These are phyloP conservation scores for Boehmeria nivea DNA, from an alignment of 306 rosid genomes.

Conservation along the genomic window DNA sequence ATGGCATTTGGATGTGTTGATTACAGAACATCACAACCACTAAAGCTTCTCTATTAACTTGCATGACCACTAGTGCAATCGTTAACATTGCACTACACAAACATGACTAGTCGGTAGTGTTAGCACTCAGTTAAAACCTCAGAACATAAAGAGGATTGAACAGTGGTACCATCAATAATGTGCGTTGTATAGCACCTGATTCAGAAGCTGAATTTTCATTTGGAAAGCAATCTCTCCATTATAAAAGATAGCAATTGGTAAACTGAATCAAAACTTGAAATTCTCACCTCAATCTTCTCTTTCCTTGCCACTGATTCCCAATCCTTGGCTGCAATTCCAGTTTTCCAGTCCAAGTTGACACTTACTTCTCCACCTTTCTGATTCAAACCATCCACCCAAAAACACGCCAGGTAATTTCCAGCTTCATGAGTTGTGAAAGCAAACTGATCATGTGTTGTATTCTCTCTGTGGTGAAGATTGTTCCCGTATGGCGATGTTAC, in stretches of 20 bases:
- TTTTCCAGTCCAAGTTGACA: slow-evolving; percentile 89
- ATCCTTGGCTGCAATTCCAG: slow-evolving; percentile 91
- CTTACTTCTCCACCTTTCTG: slow-evolving; percentile 33
- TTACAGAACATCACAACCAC: no score
- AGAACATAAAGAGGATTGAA: no score
- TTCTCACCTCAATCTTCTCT: slow-evolving; percentile 79
- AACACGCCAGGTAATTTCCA: slow-evolving; percentile 87
- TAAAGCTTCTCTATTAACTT: no score
- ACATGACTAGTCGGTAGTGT: no score
- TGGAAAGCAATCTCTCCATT: not conserved
- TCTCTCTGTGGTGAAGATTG: slow-evolving; percentile 56
- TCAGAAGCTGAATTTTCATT: not conserved
- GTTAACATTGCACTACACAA: no score
- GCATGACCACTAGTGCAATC: no score
- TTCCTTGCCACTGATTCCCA: slow-evolving; percentile 96
- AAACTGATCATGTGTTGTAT: slow-evolving; percentile 69
- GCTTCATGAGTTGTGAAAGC: slow-evolving; percentile 85
- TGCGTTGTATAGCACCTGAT: not conserved
- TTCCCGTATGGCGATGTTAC: slow-evolving; percentile 91
- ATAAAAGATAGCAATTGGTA: not conserved
- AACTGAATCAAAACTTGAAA: not conserved
- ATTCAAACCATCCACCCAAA: slow-evolving; percentile 50
- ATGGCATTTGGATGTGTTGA: no score
- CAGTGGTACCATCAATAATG: not conserved
- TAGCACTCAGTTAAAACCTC: no score